A percentile compares a stretch with the other conserved stretches of the same genome.
Conservation (phyloP, 306 rosid species). For the Elaeagnus macrophylla region DNA sequence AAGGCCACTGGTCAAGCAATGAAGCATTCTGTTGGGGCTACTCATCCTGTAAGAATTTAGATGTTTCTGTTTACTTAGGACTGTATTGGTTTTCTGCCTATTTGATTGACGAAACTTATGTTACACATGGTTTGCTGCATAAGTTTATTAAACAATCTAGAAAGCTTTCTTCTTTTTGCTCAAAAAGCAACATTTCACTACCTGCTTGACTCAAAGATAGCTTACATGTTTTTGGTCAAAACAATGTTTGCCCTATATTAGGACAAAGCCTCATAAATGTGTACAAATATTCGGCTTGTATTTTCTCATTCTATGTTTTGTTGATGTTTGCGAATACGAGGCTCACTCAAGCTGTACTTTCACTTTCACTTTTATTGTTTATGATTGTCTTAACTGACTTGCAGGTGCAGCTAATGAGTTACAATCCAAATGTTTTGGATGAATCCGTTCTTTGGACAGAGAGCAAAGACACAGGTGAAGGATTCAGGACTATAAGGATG, state of each 20-base stretch:
- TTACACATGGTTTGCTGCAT: neutral
- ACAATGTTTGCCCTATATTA: too few species aligned
- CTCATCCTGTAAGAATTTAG: slow-evolving; percentile 49
- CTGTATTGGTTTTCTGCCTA: neutral
- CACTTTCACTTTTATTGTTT: slow-evolving; percentile 2
- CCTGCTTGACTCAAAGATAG: too few species aligned
- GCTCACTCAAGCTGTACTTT: neutral
- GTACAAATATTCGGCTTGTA: too few species aligned
- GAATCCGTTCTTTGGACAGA: slow-evolving; percentile 73
- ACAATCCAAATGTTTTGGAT: slow-evolving; percentile 52
- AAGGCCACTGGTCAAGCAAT: slow-evolving; percentile 68
- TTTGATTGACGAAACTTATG: neutral
- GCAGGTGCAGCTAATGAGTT: slow-evolving; percentile 56
- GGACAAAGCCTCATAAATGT: too few species aligned
- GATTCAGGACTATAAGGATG: slow-evolving; percentile 67
- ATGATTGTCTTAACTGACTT: slow-evolving; percentile 10
- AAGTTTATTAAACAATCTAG: too few species aligned
- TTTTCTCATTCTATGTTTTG: too few species aligned
- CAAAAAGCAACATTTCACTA: too few species aligned
- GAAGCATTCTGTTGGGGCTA: slow-evolving; percentile 61
- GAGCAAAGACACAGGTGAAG: slow-evolving; percentile 59
- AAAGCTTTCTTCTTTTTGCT: too few species aligned
- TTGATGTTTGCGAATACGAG: too few species aligned
- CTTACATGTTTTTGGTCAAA: too few species aligned
- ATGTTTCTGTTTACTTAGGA: neutral